Evolutionary conservation across 2,329 filamentous ascomycete species (phyloP).

Genomic region (Calonectria henricotiae): DNA sequence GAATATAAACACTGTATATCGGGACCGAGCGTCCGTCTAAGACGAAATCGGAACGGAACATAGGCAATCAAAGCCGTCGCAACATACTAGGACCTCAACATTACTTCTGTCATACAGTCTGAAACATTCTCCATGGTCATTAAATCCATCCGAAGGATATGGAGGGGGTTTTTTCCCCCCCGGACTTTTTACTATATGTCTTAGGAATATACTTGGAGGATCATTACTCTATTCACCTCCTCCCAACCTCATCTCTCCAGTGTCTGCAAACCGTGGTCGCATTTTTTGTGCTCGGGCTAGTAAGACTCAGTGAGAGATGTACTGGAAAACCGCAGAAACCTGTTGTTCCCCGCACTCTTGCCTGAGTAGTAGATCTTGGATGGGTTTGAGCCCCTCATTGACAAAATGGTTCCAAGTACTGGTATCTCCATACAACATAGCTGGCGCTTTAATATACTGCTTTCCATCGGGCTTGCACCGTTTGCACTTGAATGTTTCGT

Average conservation of each 20-base stretch:
- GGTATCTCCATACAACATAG: conserved; percentile 97
- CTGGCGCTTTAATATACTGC: conserved; percentile 91
- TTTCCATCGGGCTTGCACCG: conserved; percentile 90
- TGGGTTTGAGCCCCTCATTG: conserved; percentile 83
- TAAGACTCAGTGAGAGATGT: conserved; percentile 83
- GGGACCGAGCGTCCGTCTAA: no score
- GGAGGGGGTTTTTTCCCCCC: no score
- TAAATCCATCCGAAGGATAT: no score
- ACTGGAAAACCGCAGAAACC: conserved; percentile 97
- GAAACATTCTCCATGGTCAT: no score
- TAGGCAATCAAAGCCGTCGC: no score
- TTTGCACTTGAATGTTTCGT: conserved; percentile 99
- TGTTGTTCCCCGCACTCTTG: conserved; percentile 86
- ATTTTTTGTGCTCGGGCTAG: background rate
- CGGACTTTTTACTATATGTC: no score
- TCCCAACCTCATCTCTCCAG: no score
- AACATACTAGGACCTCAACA: no score
- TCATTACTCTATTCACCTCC: background rate
- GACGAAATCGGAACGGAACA: no score
- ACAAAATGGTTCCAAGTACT: conserved; percentile 99
- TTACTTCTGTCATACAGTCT: no score
- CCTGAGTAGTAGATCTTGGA: conserved; percentile 91
- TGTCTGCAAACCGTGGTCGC: background rate
- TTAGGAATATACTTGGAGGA: no score
- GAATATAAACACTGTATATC: background rate